These are phyloP conservation scores for Epichloe bromicola DNA, from an alignment of 2,329 filamentous ascomycete species.

Conservation along the genomic window DNA sequence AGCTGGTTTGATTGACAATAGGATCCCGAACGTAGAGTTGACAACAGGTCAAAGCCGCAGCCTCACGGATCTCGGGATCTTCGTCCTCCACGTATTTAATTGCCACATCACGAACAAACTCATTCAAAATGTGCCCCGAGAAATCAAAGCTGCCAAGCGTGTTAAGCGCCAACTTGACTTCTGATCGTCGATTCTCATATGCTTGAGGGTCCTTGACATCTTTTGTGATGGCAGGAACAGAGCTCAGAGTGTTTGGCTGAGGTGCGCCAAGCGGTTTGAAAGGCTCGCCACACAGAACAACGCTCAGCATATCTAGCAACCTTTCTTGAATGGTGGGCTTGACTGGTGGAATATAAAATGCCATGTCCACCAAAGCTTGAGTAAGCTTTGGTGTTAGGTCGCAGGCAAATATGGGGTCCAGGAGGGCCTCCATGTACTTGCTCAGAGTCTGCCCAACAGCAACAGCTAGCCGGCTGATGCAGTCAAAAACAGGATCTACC, in stretches of 20 bases:
- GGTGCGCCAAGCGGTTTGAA: conserved; percentile 90
- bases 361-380: conserved; percentile 94
- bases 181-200: conserved; percentile 68
- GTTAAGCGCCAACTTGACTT: conserved; percentile 86
- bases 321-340: conserved; percentile 89
- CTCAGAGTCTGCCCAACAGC: conserved; percentile 92
- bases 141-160: conserved; percentile 98
- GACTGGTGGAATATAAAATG: conserved; percentile 93
- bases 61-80: conserved; percentile 83
- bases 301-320: conserved; percentile 84
- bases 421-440: conserved; percentile 93
- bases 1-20: conserved; percentile 94
- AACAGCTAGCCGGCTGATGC: conserved; percentile 89
- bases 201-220: conserved; percentile 75
- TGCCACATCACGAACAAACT: conserved; percentile 95
- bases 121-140: conserved; percentile 80
- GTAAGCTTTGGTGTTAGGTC: conserved; percentile 88
- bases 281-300: conserved; percentile 81
- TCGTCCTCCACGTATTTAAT: conserved; percentile 98
- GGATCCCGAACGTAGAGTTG: conserved; percentile 95
- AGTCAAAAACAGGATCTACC: conserved; percentile 82
- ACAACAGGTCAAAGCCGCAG: conserved; percentile 90
- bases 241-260: conserved; percentile 63
- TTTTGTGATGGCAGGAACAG: conserved; percentile 72
- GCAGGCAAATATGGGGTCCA: conserved; percentile 95